Conservation (phyloP, 805 yeast genomes). For the Zygoascus flipseniorum region DNA sequence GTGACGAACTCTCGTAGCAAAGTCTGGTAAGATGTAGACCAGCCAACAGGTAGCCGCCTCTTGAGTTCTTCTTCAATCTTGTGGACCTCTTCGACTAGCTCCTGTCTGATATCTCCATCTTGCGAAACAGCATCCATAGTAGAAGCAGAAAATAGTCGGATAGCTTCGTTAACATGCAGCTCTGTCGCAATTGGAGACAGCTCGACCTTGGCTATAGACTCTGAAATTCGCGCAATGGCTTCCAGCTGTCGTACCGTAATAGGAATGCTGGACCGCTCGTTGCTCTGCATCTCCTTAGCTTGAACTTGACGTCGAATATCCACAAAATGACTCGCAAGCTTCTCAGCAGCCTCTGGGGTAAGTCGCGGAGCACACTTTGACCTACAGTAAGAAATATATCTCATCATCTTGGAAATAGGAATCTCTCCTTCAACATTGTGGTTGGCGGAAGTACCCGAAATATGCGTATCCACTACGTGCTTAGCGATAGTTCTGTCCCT, state of each 20-base stretch:
- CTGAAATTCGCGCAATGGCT: conserved; percentile 93
- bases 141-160: conserved; percentile 88
- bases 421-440: conserved; percentile 67
- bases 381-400: conserved; percentile 86
- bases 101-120: conserved; percentile 46
- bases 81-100: conserved; percentile 61
- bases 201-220: conserved; percentile 81
- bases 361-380: conserved; percentile 88
- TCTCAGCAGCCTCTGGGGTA: conserved; percentile 81
- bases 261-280: conserved; percentile 91
- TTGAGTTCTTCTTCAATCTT: conserved; percentile 77
- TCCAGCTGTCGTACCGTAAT: conserved; percentile 96
- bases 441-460: conserved; percentile 53
- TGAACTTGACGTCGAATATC: conserved; percentile 79
- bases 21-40: conserved; percentile 85
- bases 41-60: conserved; percentile 90
- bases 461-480: conserved; percentile 92
- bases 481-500: conserved; percentile 86
- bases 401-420: conserved; percentile 81
- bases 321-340: conserved; percentile 85
- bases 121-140: conserved; percentile 91
- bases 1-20: conserved; percentile 64
- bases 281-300: conserved; percentile 67
- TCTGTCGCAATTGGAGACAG: conserved; percentile 77
- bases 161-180: conserved; percentile 91